phyloP scores from a whole-genome alignment of 108 stramenopile species.

The Nitzschia sp. region DNA sequence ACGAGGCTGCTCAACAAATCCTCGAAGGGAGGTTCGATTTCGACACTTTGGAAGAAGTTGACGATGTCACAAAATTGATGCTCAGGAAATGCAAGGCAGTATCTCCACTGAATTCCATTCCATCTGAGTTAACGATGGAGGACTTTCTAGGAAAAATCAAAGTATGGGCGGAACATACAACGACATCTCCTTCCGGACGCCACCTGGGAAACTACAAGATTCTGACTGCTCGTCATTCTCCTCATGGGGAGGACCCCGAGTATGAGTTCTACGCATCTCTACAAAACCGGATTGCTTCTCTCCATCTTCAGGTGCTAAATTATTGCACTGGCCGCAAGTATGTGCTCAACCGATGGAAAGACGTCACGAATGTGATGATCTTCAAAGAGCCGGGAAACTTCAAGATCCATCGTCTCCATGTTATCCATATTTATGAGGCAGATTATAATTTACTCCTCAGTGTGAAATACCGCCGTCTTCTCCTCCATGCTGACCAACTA shows the following conservation, averaged over 20 bases:
- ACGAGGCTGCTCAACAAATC: not conserved
- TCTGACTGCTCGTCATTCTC: not conserved
- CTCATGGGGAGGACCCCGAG: not conserved
- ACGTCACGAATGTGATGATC: constrained; percentile 1
- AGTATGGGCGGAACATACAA: not conserved
- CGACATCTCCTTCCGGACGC: not conserved
- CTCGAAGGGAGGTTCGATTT: not conserved
- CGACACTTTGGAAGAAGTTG: not conserved
- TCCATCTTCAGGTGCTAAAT: not conserved
- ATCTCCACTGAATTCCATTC: too few relatives aligned
- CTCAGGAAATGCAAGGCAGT: not conserved
- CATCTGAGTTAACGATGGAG: not conserved
- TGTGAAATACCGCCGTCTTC: not conserved
- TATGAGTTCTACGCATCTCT: not conserved
- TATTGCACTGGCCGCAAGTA: not conserved
- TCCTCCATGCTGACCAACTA: not conserved
- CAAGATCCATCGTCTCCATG: not conserved
- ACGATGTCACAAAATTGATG: not conserved
- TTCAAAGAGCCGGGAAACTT: not conserved
- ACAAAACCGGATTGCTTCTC: not conserved
- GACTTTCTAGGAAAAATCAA: not conserved
- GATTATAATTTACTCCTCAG: not conserved
- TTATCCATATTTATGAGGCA: constrained; percentile 13
- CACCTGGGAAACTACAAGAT: not conserved
- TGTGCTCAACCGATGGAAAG: not conserved